Conservation (phyloP, 2,329 filamentous ascomycete genomes). For the Chaetomium olivaceum region DNA sequence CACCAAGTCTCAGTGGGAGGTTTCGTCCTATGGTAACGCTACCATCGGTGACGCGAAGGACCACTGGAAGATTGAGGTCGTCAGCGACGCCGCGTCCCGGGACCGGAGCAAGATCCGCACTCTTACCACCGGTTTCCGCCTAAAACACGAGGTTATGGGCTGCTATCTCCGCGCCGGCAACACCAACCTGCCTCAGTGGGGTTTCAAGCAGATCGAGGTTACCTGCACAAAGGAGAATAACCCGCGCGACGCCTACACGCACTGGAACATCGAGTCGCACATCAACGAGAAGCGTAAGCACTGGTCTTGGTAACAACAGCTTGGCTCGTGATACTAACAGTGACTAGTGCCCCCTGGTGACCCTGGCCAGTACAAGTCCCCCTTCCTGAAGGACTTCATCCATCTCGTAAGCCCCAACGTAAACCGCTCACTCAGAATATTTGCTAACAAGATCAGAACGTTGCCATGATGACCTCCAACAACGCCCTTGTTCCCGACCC, state of each 20-base stretch:
- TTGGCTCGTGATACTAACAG: constrained; percentile 37
- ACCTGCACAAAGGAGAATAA: constrained; percentile 94
- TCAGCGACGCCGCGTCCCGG: constrained; percentile 82
- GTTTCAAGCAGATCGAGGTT: constrained; percentile 99
- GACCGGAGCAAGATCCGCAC: constrained; percentile 86
- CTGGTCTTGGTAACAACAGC: too few relatives aligned
- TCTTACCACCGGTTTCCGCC: constrained; percentile 87
- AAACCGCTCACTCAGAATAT: not conserved
- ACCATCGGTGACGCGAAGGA: constrained; percentile 97
- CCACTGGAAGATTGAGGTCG: constrained; percentile 92
- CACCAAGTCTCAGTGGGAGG: constrained; percentile 86
- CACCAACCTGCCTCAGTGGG: constrained; percentile 96
- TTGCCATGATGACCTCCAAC: constrained; percentile 99
- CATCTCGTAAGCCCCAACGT: constrained; percentile 51
- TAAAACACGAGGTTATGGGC: constrained; percentile 77
- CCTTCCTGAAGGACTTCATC: constrained; percentile 96
- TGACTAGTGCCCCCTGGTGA: constrained; percentile 77
- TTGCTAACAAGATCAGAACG: constrained; percentile 56
- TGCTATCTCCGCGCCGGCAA: constrained; percentile 96
- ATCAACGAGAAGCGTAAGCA: constrained; percentile 82
- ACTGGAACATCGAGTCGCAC: constrained; percentile 98
- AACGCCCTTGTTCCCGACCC: constrained; percentile 96
- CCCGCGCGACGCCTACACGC: constrained; percentile 88
- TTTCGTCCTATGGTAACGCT: constrained; percentile 92
- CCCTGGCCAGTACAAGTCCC: constrained; percentile 90